Percentiles rank a stretch among this genome's conserved stretches.
phyloP scores from a whole-genome alignment of 2,329 filamentous ascomycete species.

The Alternaria burnsii region DNA sequence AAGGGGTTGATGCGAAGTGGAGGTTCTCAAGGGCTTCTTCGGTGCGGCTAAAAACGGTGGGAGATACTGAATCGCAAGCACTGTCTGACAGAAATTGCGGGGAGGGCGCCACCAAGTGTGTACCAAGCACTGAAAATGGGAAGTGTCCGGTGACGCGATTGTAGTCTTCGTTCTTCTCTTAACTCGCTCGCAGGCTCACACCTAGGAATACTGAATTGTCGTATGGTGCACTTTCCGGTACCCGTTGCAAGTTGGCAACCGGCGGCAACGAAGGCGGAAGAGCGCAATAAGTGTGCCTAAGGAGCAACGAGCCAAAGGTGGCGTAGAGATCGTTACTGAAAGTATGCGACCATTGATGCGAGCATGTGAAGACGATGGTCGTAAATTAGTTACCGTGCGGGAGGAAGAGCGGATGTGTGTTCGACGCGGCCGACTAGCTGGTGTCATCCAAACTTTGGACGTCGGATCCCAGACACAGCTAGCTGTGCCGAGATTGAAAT shows the following conservation, averaged over 20 bases:
- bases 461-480: neutral
- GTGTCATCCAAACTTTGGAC: neutral
- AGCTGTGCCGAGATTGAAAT: neutral
- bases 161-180: neutral
- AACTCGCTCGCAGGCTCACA: neutral
- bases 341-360: neutral
- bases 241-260: neutral
- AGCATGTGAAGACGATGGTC: neutral
- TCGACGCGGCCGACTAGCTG: neutral
- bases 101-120: neutral
- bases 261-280: neutral
- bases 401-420: conserved; percentile 2
- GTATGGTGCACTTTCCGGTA: neutral
- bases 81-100: conserved; percentile 2
- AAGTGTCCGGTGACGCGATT: neutral
- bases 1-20: neutral
- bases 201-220: neutral
- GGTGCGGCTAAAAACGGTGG: conserved; percentile 1
- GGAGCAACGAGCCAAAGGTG: neutral
- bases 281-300: neutral
- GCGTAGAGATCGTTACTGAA: neutral
- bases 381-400: conserved; percentile 1
- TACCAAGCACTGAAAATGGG: neutral
- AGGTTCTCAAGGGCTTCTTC: neutral
- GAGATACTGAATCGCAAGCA: conserved; percentile 1